Base-by-base conservation (phyloP, 2,329 filamentous ascomycete species). In the Colletotrichum limetticola region DNA sequence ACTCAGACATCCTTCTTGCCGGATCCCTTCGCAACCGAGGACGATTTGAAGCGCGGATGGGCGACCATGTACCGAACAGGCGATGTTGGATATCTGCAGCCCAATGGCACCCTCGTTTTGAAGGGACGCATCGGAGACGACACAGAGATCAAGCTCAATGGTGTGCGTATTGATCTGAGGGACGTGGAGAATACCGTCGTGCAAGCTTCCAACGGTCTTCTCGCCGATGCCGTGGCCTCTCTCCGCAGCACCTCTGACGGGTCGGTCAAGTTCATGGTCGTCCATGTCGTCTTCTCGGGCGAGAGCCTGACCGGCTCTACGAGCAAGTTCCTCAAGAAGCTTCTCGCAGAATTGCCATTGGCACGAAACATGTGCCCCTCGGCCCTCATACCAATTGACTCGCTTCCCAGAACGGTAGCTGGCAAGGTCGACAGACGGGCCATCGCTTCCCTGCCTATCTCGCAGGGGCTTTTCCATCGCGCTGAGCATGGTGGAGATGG, bases 121-220 rank as follows among this genome's bases (percentile, higher is more conserved):
- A 65, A 80, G 7, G 83, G 84, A 1, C 82, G 85, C 0, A 81
- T 84, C 1, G 78, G 72, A 1, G 84, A 83, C 8, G 84, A 87
- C 62, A 83, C 81, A 0, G 82, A 86, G 60, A 77, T 88, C 72
- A 88, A 89, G 74, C 76, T 88, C 0, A 79, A 80, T 1, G 86
- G 85, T 1, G 62, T 84, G 8, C 81, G 85, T 1, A 82, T 88
- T 22, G 86, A 90, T 12, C 76, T 89, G 0, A 75, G 78, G 3
- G 88, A 89, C 2, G 69, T 81, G 1, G 78, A 79, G 58, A 70
- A 64, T n/a, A 72, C 72, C 5, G 72, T 82, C 2, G 19, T 81
- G 19, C 53, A 73, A 16, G 67, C 75, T 5, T 62, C 74, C 14
- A 16, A 71, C 2, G 78, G 76, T 0, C 14, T 58, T 2, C 16